These are phyloP conservation scores for Pistacia vera DNA, from an alignment of 345 rosid genomes.

Conservation along the genomic window DNA sequence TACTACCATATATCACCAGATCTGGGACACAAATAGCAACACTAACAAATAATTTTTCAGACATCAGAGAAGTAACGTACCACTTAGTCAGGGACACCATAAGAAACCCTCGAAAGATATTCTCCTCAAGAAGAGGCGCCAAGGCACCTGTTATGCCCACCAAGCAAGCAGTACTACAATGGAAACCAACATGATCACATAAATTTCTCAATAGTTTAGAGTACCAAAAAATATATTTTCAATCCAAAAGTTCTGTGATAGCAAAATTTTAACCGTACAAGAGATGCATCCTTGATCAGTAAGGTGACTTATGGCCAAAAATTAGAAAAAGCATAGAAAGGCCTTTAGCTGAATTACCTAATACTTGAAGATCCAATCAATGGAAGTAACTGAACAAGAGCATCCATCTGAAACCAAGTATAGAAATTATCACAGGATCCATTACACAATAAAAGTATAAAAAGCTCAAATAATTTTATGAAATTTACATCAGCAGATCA, in stretches of 20 bases:
- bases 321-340: neutral
- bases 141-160: slow-evolving; percentile 82
- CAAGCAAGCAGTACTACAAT: slow-evolving; percentile 82
- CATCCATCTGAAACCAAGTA: slow-evolving; percentile 57
- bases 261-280: neutral
- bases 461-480: slow-evolving; percentile 1
- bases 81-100: slow-evolving; percentile 94
- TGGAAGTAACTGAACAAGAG: slow-evolving; percentile 71
- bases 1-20: neutral
- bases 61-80: slow-evolving; percentile 36
- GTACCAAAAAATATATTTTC: neutral
- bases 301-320: slow-evolving; percentile 4
- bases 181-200: slow-evolving; percentile 14
- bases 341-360: slow-evolving; percentile 40
- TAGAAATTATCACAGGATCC: neutral
- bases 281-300: neutral
- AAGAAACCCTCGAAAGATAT: slow-evolving; percentile 91
- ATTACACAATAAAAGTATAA: slow-evolving; percentile 3
- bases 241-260: neutral
- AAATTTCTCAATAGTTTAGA: slow-evolving; percentile 1
- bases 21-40: neutral
- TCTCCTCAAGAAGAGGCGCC: slow-evolving; percentile 96
- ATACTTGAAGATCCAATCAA: slow-evolving; percentile 66
- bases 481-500: slow-evolving; percentile 9
- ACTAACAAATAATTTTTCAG: neutral